Base-by-base conservation (phyloP, 192 early-diverging fungal species). In the Backusella parvicylindrica region DNA sequence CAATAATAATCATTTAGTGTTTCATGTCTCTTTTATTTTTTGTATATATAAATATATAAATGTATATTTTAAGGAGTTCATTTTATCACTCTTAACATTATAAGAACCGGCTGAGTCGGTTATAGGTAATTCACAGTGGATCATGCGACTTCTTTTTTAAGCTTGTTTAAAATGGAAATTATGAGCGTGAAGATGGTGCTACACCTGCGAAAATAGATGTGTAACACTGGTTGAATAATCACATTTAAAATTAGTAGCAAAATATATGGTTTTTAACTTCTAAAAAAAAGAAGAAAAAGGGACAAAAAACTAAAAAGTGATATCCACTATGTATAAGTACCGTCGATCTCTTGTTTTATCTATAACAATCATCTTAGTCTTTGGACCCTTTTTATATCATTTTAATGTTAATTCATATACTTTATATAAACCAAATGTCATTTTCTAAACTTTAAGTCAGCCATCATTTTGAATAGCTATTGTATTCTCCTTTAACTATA, bases 131-230 rank as follows among this genome's bases (percentile, higher is more conserved):
- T 47, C 43, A 28, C 53, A 28, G 23, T 28, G 53, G 53, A 60
- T 60, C 53, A 60, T 60, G 53, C 53, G 53, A 60, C 53, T 60
- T 60, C 23, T 28, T 60, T 60, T 60, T 60, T 60, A 9, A 28
- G n/a, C 53, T 60, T 60, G 26, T 60, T 60, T 60, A 60, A 60
- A 60, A 60, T 60, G 53, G 53, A 60, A 60, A 60, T 60, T 60
- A 60, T 60, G 53, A 60, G 53, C 53, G 53, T 60, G 53, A 60
- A 60, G 26, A 60, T 60, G 53, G 53, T 60, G n/a, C 53, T 60
- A 60, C 53, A 28, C 53, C 4, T 26, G 53, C 53, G 53, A 60
- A 60, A 60, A 60, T 26, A 60, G 53, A 23, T 28, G 23, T 60
- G 53, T 60, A 21, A 60, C 53, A 60, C 53, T 56, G 2, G 9